Evolutionary conservation across 2,329 filamentous ascomycete genomes (phyloP).

Genomic region (Calonectria fujianensis): DNA sequence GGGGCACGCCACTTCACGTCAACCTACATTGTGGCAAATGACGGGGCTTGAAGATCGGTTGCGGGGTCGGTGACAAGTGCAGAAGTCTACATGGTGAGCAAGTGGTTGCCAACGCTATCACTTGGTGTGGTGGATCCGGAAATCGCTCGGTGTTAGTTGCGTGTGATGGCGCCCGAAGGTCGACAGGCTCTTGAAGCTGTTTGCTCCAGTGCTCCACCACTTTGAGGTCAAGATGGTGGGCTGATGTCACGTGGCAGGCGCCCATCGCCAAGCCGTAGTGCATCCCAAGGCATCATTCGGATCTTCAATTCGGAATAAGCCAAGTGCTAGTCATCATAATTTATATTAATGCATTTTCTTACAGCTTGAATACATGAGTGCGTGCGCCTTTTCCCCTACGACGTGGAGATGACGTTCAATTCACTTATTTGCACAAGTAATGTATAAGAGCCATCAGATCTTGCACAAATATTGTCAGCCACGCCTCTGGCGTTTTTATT

Average conservation of each 20-base stretch:
- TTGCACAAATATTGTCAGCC: background rate
- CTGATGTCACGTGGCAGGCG: slow-evolving; percentile 9
- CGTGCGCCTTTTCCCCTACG: too few relatives aligned
- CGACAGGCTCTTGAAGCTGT: background rate
- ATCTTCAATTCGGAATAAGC: background rate
- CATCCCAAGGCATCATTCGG: background rate
- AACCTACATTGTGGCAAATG: slow-evolving; percentile 13
- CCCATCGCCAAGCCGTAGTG: slow-evolving; percentile 1
- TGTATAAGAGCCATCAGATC: background rate
- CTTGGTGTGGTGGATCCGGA: background rate
- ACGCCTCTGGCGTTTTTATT: background rate
- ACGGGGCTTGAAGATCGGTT: background rate
- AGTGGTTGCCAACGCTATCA: background rate
- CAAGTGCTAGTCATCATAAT: background rate
- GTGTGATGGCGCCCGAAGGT: background rate
- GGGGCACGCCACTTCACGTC: background rate
- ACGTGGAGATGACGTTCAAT: too few relatives aligned
- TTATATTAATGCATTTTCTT: too few relatives aligned
- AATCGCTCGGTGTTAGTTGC: slow-evolving; percentile 14
- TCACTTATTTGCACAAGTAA: background rate
- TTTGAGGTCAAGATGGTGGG: background rate
- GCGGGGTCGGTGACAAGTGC: slow-evolving; percentile 1
- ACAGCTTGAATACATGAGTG: too few relatives aligned
- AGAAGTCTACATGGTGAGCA: slow-evolving; percentile 7
- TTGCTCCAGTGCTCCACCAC: background rate